Percentiles rank a stretch among this genome's conserved stretches.
phyloP scores from a whole-genome alignment of 1,284 basidiomycete genomes.

The Cerrena zonata region DNA sequence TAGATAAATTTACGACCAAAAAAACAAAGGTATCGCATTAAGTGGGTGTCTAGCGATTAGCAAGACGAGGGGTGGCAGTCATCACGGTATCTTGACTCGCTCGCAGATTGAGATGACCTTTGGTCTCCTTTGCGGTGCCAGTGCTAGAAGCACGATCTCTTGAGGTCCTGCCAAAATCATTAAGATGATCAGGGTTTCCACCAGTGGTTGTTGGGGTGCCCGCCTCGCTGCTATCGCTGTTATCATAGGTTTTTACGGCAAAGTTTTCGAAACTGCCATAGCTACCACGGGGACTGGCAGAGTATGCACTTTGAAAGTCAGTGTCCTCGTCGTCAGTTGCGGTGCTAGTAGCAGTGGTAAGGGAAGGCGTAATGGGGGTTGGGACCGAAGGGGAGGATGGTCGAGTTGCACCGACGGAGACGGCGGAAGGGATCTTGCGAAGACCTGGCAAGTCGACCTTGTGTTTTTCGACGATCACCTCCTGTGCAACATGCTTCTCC shows the following conservation, averaged over 20 bases:
- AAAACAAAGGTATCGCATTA: constrained; percentile 8
- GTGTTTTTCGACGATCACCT: constrained; percentile 11
- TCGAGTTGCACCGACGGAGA: constrained; percentile 26
- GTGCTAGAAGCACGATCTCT: constrained; percentile 26
- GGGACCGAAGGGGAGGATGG: constrained; percentile 24
- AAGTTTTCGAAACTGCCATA: constrained; percentile 33
- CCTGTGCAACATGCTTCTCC: constrained; percentile 12
- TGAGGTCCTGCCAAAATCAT: constrained; percentile 17
- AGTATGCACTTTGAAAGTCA: constrained; percentile 80
- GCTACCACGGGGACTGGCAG: constrained; percentile 62
- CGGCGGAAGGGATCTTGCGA: constrained; percentile 31
- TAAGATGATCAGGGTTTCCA: constrained; percentile 14
- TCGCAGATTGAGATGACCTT: constrained; percentile 11
- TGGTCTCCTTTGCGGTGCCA: constrained; percentile 25
- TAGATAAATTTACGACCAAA: constrained; percentile 19
- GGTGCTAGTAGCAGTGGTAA: constrained; percentile 36
- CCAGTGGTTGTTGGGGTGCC: constrained; percentile 19
- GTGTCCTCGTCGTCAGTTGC: constrained; percentile 75
- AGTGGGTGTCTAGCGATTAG: constrained; percentile 1
- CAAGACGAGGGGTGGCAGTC: constrained; percentile 10
- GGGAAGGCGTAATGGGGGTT: constrained; percentile 35
- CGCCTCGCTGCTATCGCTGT: constrained; percentile 20
- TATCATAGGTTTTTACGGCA: constrained; percentile 14
- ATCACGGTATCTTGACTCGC: constrained; percentile 23
- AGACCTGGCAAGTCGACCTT: constrained; percentile 18